A percentile compares a stretch with the other conserved stretches of the same genome.
These are phyloP conservation scores for Crucihimalaya himalaica DNA, from an alignment of 345 rosid genomes.

Conservation along the genomic window DNA sequence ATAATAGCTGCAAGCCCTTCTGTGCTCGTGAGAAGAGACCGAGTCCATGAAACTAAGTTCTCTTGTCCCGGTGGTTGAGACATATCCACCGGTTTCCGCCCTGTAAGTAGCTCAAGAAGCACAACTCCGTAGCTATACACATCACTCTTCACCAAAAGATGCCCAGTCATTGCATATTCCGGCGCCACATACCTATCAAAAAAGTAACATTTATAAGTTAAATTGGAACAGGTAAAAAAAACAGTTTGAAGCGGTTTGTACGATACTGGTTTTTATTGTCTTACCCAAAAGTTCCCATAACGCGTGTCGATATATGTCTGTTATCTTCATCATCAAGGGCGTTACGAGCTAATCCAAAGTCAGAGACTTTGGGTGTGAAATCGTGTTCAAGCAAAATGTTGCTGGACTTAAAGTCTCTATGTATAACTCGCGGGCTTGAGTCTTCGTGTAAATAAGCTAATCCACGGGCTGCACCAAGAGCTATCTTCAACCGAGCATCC, in stretches of 20 bases:
- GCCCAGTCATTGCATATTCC: conserved; percentile 99
- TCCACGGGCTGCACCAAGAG: conserved; percentile 97
- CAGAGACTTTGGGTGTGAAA: conserved; percentile 92
- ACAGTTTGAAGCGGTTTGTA: background rate
- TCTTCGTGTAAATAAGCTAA: conserved; percentile 96
- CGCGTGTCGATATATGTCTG: conserved; percentile 89
- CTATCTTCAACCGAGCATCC: conserved; percentile 89
- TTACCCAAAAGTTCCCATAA: conserved; percentile 99
- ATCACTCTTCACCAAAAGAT: conserved; percentile 96
- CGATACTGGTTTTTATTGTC: background rate
- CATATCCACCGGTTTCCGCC: conserved; percentile 93
- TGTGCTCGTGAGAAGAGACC: conserved; percentile 70
- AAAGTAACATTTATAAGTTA: conserved; percentile 6
- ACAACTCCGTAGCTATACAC: conserved; percentile 99
- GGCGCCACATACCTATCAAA: conserved; percentile 84
- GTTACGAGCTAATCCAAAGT: conserved; percentile 93
- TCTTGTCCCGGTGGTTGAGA: conserved; percentile 87
- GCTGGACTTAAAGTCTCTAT: conserved; percentile 95
- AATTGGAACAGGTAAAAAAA: conserved; percentile 5
- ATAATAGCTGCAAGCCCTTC: conserved; percentile 73
- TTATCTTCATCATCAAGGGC: conserved; percentile 85
- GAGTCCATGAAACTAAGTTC: conserved; percentile 91
- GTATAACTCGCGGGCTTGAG: conserved; percentile 93
- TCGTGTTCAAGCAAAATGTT: conserved; percentile 91
- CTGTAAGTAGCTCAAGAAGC: conserved; percentile 88